These are phyloP conservation scores for Trichosanthes truncata DNA, from an alignment of 306 rosid species.

Conservation along the genomic window DNA sequence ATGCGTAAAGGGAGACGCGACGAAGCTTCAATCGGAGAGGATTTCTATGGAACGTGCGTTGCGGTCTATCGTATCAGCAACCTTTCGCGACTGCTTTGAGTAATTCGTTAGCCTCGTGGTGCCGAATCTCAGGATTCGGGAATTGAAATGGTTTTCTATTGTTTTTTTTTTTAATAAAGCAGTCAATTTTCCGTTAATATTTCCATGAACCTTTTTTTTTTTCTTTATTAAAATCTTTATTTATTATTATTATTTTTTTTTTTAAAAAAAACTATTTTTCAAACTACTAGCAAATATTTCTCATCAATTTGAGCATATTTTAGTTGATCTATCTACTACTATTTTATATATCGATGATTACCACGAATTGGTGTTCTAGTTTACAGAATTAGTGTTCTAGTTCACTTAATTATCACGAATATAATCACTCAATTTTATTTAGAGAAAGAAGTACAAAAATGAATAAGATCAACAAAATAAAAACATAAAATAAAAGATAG, in stretches of 20 bases:
- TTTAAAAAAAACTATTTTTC: background rate
- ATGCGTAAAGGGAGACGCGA: background rate
- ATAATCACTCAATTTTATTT: no score
- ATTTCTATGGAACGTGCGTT: background rate
- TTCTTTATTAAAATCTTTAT: no score
- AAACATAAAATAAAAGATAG: no score
- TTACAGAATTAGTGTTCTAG: no score
- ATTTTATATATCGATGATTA: no score
- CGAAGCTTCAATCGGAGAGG: background rate
- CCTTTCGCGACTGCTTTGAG: background rate
- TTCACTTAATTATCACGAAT: no score
- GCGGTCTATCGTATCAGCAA: background rate
- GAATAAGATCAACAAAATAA: no score
- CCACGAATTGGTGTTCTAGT: no score
- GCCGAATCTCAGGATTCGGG: background rate
- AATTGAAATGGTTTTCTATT: background rate
- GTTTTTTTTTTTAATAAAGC: background rate
- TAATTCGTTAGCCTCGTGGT: background rate
- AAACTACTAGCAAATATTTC: background rate
- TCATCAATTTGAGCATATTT: no score
- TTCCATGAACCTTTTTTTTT: background rate
- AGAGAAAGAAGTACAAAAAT: no score
- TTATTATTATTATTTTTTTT: no score
- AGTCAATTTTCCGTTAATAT: background rate
- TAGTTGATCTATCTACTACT: no score